A percentile compares a stretch with the other conserved stretches of the same genome.
Evolutionary conservation across 2,329 filamentous ascomycete species (phyloP).

Genomic region (Colletotrichum zoysiae): DNA sequence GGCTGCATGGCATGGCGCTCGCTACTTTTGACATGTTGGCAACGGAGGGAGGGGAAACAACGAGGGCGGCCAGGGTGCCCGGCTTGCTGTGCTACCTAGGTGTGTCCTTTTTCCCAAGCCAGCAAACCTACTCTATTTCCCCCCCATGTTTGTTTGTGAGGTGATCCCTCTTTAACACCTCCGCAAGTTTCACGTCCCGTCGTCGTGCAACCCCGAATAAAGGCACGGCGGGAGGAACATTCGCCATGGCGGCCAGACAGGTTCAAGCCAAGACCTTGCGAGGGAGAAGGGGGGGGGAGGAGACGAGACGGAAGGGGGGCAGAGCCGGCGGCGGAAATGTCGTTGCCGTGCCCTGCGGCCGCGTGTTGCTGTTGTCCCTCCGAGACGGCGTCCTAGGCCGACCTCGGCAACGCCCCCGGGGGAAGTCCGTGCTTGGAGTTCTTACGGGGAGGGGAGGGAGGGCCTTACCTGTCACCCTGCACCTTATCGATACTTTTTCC

Average conservation of each 20-base stretch:
- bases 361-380: neutral
- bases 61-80: too few species aligned
- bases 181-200: slow-evolving; percentile 2
- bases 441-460: neutral
- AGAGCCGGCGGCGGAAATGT: slow-evolving; percentile 1
- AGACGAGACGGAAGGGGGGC: neutral
- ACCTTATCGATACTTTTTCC: neutral
- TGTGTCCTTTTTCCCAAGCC: neutral
- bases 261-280: too few species aligned
- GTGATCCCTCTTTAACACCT: neutral
- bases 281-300: neutral
- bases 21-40: too few species aligned
- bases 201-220: neutral
- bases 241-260: neutral
- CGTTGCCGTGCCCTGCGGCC: slow-evolving; percentile 3
- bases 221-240: neutral
- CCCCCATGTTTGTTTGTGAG: neutral
- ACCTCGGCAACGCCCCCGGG: neutral
- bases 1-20: too few species aligned
- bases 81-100: too few species aligned
- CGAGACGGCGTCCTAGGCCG: neutral
- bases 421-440: neutral
- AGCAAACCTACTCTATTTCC: neutral
- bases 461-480: neutral
- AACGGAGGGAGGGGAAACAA: too few species aligned